Conservation (phyloP, 2,329 filamentous ascomycete genomes). For the Penicillium aurantiogriseum region DNA sequence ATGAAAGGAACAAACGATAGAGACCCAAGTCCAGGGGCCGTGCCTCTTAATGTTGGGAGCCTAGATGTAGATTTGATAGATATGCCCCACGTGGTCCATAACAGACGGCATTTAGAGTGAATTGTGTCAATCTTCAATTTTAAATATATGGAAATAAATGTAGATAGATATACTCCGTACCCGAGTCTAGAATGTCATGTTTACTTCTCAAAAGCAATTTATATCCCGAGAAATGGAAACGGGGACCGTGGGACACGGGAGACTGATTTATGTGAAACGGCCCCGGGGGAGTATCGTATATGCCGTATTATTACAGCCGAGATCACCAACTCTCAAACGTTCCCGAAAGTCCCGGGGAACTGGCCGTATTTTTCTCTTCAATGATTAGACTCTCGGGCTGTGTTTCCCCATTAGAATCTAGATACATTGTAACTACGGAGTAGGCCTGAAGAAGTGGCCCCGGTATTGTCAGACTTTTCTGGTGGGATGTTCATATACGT, state of each 20-base stretch:
- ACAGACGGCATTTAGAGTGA: background rate
- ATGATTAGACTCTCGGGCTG: background rate
- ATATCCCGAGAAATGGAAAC: constrained; percentile 2
- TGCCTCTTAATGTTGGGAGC: background rate
- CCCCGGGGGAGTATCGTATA: background rate
- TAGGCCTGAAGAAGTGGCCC: too few relatives aligned
- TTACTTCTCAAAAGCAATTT: background rate
- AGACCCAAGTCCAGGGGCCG: background rate
- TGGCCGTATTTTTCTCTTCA: background rate
- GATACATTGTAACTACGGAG: background rate
- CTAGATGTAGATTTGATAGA: background rate
- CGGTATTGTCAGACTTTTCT: background rate
- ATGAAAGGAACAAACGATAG: background rate
- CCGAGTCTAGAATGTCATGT: background rate
- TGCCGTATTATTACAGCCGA: constrained; percentile 2
- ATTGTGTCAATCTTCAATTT: background rate
- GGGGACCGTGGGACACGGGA: background rate
- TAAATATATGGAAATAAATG: background rate
- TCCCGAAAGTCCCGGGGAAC: background rate
- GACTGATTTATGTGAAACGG: constrained; percentile 8
- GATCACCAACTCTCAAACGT: background rate
- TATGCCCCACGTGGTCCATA: background rate
- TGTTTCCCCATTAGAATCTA: background rate
- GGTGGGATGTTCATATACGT: background rate
- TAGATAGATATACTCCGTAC: background rate